Percentiles rank a stretch among this genome's conserved stretches.
Conservation (phyloP, 305 asterid species). For the Fraxinus paxiana region DNA sequence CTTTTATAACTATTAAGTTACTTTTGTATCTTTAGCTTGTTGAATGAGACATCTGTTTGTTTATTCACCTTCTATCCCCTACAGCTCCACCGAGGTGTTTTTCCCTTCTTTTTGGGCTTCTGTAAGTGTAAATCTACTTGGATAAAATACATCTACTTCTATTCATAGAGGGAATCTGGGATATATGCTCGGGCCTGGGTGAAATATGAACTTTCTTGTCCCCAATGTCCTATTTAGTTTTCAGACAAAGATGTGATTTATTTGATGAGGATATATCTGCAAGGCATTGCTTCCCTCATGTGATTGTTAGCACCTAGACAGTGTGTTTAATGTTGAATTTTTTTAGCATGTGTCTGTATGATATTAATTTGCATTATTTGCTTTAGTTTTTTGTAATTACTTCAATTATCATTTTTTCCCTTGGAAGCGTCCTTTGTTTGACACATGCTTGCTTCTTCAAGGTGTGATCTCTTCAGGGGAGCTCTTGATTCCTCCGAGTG, state of each 20-base stretch:
- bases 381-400: conserved; percentile 2
- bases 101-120: not conserved
- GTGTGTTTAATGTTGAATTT: not conserved
- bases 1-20: not conserved
- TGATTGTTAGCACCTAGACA: not conserved
- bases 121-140: not conserved
- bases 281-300: not conserved
- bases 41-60: not conserved
- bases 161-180: not conserved
- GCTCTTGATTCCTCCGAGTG: conserved; percentile 73
- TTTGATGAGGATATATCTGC: not conserved
- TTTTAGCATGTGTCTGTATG: not conserved
- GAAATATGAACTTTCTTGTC: not conserved
- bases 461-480: conserved; percentile 63
- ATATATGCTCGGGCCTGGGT: not conserved
- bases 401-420: not conserved
- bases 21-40: not conserved
- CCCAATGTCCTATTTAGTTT: not conserved
- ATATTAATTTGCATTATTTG: not conserved
- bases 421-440: not conserved
- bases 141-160: not conserved
- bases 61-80: not conserved
- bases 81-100: not conserved
- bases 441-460: conserved; percentile 23
- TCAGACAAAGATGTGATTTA: not conserved